Base-by-base conservation (phyloP, 768 basidiomycete genomes). In the Stropharia rugosoannulata region DNA sequence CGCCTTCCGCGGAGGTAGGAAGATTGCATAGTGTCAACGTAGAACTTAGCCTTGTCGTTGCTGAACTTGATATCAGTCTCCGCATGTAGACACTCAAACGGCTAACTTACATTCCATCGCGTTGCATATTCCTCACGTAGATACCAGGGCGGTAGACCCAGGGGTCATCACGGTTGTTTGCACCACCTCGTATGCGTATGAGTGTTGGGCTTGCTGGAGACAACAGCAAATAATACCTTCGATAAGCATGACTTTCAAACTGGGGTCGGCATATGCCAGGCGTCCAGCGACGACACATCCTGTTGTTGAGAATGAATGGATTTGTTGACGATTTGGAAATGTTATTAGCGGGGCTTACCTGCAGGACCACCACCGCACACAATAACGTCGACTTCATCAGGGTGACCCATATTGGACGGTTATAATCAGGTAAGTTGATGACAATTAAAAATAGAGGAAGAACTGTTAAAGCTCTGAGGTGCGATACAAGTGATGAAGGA, bases 61-160 rank as follows among this genome's bases (percentile, higher is more conserved):
- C 85, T 87, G 16, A 10, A 37, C 12, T 25, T 9, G 32, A 4
- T 41, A 44, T n/a, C 25, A 15, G n/a, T 10, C 8, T 8, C 3
- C 5, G 6, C 19, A 36, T 7, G 10, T n/a, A 9, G 11, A 35
- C 7, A 22, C 35, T 18, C 7, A 15, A 38, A 10, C 9, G 13
- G 27, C n/a, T 8, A 1, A 65, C 83, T 59, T 68, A 86, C 85
- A 86, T 72, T 64, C 85, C 85, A 62, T 87, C 80, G 4, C 73
- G 73, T 66, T 87, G 85, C 87, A 89, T 89, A 68, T 89, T 89
- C 68, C 72, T 80, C 51, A 85, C 84, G 57, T 78, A 86, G 63
- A 87, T 86, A 62, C 86, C 86, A 43, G 85, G 85, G 39, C 84
- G 82, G 51, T 87, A 88, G 48, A 89, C 87, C 86, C 85, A 87